Conservation (phyloP, 2,329 filamentous ascomycete genomes). For the Dothiorella sarmentorum region DNA sequence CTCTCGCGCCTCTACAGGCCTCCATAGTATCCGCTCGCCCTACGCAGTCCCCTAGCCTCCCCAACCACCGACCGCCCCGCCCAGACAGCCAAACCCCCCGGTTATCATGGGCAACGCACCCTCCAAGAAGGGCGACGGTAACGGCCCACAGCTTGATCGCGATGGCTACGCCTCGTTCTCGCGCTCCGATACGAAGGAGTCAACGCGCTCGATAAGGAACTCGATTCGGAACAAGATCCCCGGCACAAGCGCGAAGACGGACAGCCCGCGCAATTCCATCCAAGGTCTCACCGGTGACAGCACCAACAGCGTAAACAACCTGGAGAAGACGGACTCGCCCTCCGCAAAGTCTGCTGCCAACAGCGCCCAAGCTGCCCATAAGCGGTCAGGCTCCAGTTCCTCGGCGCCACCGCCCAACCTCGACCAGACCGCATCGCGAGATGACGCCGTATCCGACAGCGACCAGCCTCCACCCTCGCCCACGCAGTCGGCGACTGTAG, state of each 20-base stretch:
- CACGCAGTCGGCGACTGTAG: slow-evolving; percentile 71
- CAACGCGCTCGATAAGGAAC: slow-evolving; percentile 77
- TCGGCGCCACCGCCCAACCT: slow-evolving; percentile 23
- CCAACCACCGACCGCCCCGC: slow-evolving; percentile 5
- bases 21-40: slow-evolving; percentile 35
- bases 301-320: slow-evolving; percentile 53
- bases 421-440: slow-evolving; percentile 42
- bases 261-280: slow-evolving; percentile 77
- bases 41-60: not conserved
- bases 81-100: not conserved
- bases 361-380: slow-evolving; percentile 46
- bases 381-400: slow-evolving; percentile 34
- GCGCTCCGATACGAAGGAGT: slow-evolving; percentile 90
- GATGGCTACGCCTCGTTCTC: slow-evolving; percentile 78
- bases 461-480: slow-evolving; percentile 72
- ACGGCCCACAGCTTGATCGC: slow-evolving; percentile 66
- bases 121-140: slow-evolving; percentile 55
- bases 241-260: slow-evolving; percentile 60
- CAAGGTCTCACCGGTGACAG: slow-evolving; percentile 55
- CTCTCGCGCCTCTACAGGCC: slow-evolving; percentile 45
- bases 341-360: slow-evolving; percentile 62
- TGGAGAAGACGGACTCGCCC: slow-evolving; percentile 12
- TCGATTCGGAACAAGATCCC: slow-evolving; percentile 86
- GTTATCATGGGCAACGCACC: slow-evolving; percentile 71
- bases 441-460: slow-evolving; percentile 30